Evolutionary conservation across 2,329 filamentous ascomycete species (phyloP).

Genomic region (Aspergillus sp.): DNA sequence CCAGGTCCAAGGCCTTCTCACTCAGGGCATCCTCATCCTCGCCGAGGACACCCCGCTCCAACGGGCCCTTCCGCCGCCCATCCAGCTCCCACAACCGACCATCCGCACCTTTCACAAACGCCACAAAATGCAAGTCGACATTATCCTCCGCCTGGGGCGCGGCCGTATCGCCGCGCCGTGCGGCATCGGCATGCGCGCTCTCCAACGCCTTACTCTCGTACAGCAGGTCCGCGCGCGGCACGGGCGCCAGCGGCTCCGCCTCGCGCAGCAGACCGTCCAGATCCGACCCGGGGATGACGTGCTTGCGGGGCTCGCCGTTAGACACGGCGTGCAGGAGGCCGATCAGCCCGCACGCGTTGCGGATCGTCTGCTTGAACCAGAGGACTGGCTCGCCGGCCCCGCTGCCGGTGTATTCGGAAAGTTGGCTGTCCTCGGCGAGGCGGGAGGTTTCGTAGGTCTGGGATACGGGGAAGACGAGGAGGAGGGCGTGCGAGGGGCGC

Average conservation of each 20-base stretch:
- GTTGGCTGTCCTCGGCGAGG: slow-evolving; percentile 65
- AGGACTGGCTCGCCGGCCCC: slow-evolving; percentile 72
- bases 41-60: slow-evolving; percentile 62
- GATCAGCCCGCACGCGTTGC: slow-evolving; percentile 90
- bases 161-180: slow-evolving; percentile 70
- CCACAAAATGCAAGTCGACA: slow-evolving; percentile 94
- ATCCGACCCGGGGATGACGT: slow-evolving; percentile 54
- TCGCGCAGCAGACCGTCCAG: slow-evolving; percentile 59
- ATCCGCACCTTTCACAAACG: slow-evolving; percentile 76
- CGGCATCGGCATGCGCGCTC: slow-evolving; percentile 73
- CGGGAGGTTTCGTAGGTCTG: slow-evolving; percentile 75
- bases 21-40: slow-evolving; percentile 70
- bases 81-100: slow-evolving; percentile 79
- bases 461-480: slow-evolving; percentile 87
- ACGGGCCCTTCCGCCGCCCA: slow-evolving; percentile 68
- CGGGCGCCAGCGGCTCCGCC: slow-evolving; percentile 67
- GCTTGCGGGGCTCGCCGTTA: slow-evolving; percentile 68
- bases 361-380: slow-evolving; percentile 95
- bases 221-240: slow-evolving; percentile 67
- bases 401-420: slow-evolving; percentile 62
- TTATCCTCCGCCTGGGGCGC: slow-evolving; percentile 76
- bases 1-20: slow-evolving; percentile 69
- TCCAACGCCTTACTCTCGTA: slow-evolving; percentile 76
- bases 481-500: slow-evolving; percentile 79
- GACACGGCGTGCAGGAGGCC: slow-evolving; percentile 77